Conservation (phyloP, 164 flowering plant genomes). For the Akebia trifoliata region DNA sequence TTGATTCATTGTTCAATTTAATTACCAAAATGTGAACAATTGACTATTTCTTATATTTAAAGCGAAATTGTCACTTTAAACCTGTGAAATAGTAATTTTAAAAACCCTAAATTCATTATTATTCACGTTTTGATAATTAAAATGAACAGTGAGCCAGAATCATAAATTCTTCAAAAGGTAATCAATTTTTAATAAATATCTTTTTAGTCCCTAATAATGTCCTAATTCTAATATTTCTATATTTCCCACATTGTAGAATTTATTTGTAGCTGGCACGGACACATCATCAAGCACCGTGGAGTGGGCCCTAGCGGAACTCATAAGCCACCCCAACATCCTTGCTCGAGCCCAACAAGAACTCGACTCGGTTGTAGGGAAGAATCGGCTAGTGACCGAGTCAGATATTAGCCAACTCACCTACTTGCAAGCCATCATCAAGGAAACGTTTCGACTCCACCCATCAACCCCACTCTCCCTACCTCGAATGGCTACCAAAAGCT, state of each 20-base stretch:
- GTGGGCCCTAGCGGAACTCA: constrained; percentile 78
- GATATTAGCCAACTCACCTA: constrained; percentile 52
- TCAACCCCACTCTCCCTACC: constrained; percentile 85
- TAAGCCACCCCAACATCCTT: constrained; percentile 53
- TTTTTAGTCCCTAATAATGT: no score
- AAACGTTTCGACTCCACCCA: constrained; percentile 82
- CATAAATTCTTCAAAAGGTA: no score
- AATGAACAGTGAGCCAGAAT: no score
- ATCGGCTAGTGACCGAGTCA: constrained; percentile 51
- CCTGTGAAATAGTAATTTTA: no score
- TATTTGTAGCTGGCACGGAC: constrained; percentile 83
- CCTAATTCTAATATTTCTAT: no score
- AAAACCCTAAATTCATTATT: no score
- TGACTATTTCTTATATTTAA: no score
- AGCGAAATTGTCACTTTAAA: no score
- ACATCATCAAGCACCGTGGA: constrained; percentile 83
- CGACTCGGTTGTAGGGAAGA: constrained; percentile 61
- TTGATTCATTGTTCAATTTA: no score
- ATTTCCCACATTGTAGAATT: constrained; percentile 48
- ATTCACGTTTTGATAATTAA: no score
- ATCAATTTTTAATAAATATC: no score
- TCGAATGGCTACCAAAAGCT: constrained; percentile 46
- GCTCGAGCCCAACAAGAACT: constrained; percentile 49
- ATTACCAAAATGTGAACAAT: no score
- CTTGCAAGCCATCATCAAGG: constrained; percentile 73